Percentiles rank a stretch among this genome's conserved stretches.
These are phyloP conservation scores for Saccharomyces hybrid DNA, from an alignment of 1,139 yeast genomes.

Conservation along the genomic window DNA sequence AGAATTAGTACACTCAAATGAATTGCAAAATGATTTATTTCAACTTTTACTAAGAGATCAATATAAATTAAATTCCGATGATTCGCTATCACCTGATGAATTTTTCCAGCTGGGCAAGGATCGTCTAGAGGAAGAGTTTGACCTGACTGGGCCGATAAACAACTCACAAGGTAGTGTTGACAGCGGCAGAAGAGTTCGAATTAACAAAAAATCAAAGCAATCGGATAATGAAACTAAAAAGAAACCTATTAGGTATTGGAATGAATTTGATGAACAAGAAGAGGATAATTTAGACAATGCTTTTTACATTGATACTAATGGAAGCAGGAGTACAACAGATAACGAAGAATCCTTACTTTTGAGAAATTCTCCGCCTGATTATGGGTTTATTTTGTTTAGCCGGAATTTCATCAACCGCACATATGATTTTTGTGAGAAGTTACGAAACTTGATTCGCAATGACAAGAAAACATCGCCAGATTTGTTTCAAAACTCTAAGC, in stretches of 20 bases:
- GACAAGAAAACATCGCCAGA: neutral
- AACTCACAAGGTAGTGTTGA: neutral
- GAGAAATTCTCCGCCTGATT: constrained; percentile 4
- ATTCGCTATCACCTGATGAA: constrained; percentile 14
- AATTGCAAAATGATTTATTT: constrained; percentile 25
- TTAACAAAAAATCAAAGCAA: constrained; percentile 1
- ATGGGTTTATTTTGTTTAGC: constrained; percentile 23
- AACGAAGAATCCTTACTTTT: constrained; percentile 5
- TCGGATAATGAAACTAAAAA: neutral
- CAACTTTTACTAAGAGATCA: constrained; percentile 30
- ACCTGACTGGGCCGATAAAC: neutral
- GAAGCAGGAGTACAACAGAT: constrained; percentile 8
- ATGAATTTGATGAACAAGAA: constrained; percentile 63
- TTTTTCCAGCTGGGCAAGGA: constrained; percentile 19
- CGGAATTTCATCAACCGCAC: constrained; percentile 20
- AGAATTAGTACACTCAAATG: constrained; percentile 32
- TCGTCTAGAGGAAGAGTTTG: neutral
- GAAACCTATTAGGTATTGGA: constrained; percentile 51
- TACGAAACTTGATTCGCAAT: constrained; percentile 12
- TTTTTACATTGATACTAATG: constrained; percentile 18
- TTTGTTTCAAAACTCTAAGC: neutral
- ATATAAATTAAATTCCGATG: constrained; percentile 10
- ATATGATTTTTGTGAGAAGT: constrained; percentile 14
- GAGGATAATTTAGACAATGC: constrained; percentile 34
- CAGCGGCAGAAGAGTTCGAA: neutral